Conservation (phyloP, 768 basidiomycete genomes). For the Tulasnella sp. region DNA sequence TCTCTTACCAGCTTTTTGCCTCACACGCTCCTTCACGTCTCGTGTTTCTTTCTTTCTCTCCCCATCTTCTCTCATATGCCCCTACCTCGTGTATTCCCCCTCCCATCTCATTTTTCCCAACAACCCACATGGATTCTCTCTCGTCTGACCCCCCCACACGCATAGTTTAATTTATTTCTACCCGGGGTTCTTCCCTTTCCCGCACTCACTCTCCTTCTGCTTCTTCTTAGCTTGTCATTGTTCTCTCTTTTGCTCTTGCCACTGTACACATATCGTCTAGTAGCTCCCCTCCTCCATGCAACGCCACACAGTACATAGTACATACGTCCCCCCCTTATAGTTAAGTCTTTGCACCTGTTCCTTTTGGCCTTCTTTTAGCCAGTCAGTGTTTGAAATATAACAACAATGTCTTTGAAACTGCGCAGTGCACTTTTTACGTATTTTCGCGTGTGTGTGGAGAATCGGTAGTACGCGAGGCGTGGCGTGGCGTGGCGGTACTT, state of each 20-base stretch:
- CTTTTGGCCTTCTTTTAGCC: neutral
- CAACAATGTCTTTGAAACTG: neutral
- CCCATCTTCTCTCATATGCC: neutral
- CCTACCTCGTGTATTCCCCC: neutral
- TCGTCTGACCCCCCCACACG: conserved; percentile 4
- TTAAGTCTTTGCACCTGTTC: neutral
- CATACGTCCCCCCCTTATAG: neutral
- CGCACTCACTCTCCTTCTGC: neutral
- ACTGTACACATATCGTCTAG: neutral
- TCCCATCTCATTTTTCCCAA: neutral
- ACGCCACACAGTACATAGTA: neutral
- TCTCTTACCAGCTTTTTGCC: neutral
- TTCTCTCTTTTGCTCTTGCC: neutral
- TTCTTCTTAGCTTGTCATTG: neutral
- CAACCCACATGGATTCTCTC: neutral
- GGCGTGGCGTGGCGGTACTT: neutral
- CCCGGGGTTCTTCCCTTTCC: conserved; percentile 6
- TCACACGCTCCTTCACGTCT: neutral
- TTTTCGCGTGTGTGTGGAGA: neutral
- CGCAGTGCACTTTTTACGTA: conserved; percentile 1
- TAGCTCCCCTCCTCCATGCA: neutral
- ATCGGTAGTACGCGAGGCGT: neutral
- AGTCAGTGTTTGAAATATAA: neutral
- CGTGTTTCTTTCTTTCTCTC: neutral
- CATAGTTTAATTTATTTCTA: neutral